phyloP scores from a whole-genome alignment of 2,329 filamentous ascomycete species.

The Aspergillus amoenus region DNA sequence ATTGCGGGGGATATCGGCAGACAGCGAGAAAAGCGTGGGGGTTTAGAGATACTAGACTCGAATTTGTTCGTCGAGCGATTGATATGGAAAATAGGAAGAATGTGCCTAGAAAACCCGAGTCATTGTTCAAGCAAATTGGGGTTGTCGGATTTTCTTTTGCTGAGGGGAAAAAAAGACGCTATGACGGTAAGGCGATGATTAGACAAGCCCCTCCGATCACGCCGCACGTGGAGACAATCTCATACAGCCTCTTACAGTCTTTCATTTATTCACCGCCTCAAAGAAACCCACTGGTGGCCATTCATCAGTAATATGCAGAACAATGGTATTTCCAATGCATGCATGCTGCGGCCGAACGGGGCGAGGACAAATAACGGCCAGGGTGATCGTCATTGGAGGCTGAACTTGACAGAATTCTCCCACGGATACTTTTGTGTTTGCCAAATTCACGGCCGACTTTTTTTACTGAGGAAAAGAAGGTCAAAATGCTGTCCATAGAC shows the following conservation, averaged over 20 bases:
- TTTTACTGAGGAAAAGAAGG: not conserved
- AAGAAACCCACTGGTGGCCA: not conserved
- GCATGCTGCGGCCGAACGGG: constrained; percentile 1
- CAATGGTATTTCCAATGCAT: not conserved
- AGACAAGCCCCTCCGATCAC: constrained; percentile 4
- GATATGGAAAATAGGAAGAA: not conserved
- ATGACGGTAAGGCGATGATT: constrained; percentile 5
- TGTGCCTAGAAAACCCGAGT: not conserved
- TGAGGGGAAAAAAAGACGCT: constrained; percentile 3
- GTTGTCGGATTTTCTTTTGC: constrained; percentile 2
- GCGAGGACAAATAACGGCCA: not conserved
- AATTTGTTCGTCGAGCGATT: not conserved
- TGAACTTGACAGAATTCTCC: too few relatives aligned
- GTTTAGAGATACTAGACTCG: not conserved
- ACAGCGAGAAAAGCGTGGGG: not conserved
- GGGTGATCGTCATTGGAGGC: not conserved
- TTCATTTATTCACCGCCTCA: constrained; percentile 2
- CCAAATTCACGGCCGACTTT: too few relatives aligned
- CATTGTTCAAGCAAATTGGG: not conserved
- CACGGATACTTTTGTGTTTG: too few relatives aligned
- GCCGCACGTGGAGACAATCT: not conserved
- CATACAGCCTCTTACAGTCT: not conserved
- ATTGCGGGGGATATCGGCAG: not conserved
- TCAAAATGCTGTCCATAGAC: not conserved
- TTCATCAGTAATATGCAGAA: not conserved